Base-by-base conservation (phyloP, 495 filamentous ascomycete species). In the Durotheca rogersii region DNA sequence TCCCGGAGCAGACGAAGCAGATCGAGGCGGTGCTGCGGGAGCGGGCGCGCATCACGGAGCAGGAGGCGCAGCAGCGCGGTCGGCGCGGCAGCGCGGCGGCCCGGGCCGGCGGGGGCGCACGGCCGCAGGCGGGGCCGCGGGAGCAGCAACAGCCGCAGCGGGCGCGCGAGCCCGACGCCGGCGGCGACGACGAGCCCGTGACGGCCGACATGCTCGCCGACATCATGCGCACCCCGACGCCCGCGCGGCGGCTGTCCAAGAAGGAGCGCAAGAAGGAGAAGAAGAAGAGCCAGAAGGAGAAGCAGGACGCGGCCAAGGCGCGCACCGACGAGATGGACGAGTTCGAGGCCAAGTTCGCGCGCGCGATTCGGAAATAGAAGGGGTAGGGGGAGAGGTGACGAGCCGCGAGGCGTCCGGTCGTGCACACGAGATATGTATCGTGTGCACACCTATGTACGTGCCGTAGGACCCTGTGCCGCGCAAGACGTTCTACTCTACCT, bases 281-380 rank as follows among this genome's bases (percentile, higher is more conserved):
- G 27, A 11, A 1, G n/a, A 32, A 20, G 29, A 19, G 4, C 7
- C 37, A 41, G 21, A 34, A 32, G 30, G 15, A 6, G 0, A 38
- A 37, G 33, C 23, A 29, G 18, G 20, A 14, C 1, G 7, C 12
- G 7, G 6, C 3, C 2, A 33, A 18, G 16, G 17, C 31, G 4
- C 3, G n/a, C 3, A 52, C 38, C 11, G 19, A 15, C 2, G 6
- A n/a, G n/a, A n/a, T 43, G 0, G 48, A 58, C 3, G 42, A 42
- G 6, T 58, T 58, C 31, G 49, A 41, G 7, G 49, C 49, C 3
- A 53, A 53, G 31, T 58, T 58, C 30, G 18, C 34, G 0, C 21
- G 10, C 4, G 47, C 33, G 17, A 10, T 21, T 5, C 11, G 15
- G 15, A 7, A 17, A 17, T 2, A n/a, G 17, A 14, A 40, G 37